A percentile compares a stretch with the other conserved stretches of the same genome.
Conservation (phyloP, 2,329 filamentous ascomycete species). For the Elsinoe arachidis region DNA sequence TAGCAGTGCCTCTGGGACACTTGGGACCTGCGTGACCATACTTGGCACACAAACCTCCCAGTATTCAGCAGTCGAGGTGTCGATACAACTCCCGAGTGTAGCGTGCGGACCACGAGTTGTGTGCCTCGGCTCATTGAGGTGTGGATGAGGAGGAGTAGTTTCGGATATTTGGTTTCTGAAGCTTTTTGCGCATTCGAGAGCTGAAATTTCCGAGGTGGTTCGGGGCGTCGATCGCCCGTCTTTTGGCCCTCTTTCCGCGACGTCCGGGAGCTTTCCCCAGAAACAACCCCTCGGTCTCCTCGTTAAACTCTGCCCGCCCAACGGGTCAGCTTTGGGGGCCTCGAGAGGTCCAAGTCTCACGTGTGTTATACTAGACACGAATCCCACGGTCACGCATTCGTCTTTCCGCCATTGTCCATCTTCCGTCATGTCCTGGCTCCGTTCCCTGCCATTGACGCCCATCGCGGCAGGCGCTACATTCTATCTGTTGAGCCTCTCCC, state of each 20-base stretch:
- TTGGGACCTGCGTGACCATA: neutral
- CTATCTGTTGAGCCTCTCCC: constrained; percentile 22
- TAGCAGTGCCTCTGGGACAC: neutral
- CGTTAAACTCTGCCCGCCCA: neutral
- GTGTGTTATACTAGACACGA: neutral
- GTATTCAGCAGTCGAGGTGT: neutral
- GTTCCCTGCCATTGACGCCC: constrained; percentile 16
- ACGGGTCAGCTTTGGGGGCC: neutral
- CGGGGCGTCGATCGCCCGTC: neutral
- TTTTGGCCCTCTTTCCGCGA: too few species aligned
- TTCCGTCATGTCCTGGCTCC: constrained; percentile 23
- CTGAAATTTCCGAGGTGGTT: constrained; percentile 2
- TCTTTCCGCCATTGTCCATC: neutral
- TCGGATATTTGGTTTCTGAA: neutral
- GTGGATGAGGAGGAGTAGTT: neutral
- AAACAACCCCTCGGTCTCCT: neutral
- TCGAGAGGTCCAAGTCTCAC: neutral
- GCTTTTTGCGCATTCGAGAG: neutral
- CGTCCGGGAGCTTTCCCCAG: constrained; percentile 5
- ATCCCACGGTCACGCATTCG: too few species aligned
- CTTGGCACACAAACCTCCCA: neutral
- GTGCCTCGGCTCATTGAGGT: constrained; percentile 7
- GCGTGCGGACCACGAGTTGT: neutral
- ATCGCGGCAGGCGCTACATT: constrained; percentile 17
- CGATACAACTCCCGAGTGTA: neutral